These are phyloP conservation scores for Phytopythium ostracodes DNA, from an alignment of 352 stramenopile genomes.

Conservation along the genomic window DNA sequence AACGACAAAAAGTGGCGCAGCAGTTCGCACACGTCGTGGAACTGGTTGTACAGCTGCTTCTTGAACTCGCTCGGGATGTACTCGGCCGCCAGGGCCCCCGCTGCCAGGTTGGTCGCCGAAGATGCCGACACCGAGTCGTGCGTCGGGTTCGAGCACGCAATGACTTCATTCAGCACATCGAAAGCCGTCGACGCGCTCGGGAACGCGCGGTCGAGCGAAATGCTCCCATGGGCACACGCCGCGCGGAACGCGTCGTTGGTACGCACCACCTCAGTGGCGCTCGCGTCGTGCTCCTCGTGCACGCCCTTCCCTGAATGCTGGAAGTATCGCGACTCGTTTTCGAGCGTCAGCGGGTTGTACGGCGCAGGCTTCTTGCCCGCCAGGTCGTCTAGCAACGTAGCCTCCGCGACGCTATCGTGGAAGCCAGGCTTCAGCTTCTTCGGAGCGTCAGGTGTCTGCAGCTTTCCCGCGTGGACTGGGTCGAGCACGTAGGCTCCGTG, in stretches of 20 bases:
- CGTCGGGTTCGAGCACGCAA: conserved; percentile 56
- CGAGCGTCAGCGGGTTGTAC: conserved; percentile 78
- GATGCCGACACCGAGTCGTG: conserved; percentile 51
- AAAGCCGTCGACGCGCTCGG: conserved; percentile 44
- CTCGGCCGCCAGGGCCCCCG: conserved; percentile 54
- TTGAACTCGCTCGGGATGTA: conserved; percentile 86
- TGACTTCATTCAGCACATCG: conserved; percentile 56
- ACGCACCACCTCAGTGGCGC: background rate
- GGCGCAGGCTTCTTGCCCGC: conserved; percentile 35
- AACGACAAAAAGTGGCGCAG: conserved; percentile 84
- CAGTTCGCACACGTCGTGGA: conserved; percentile 81
- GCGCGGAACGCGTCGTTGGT: conserved; percentile 36
- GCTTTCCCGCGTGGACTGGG: conserved; percentile 58
- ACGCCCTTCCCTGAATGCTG: conserved; percentile 37
- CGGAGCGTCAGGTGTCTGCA: conserved; percentile 24
- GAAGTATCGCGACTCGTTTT: conserved; percentile 83
- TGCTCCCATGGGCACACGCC: conserved; percentile 24
- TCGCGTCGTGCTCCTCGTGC: conserved; percentile 12
- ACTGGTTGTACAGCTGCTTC: conserved; percentile 84
- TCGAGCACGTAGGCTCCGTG: conserved; percentile 82
- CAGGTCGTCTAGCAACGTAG: conserved; percentile 72
- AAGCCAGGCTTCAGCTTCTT: conserved; percentile 46
- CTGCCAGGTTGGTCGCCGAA: conserved; percentile 41
- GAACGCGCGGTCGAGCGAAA: conserved; percentile 59
- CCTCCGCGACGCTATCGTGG: conserved; percentile 56